These are phyloP conservation scores for Curvularia sp. DNA, from an alignment of 2,329 filamentous ascomycete species.

Conservation along the genomic window DNA sequence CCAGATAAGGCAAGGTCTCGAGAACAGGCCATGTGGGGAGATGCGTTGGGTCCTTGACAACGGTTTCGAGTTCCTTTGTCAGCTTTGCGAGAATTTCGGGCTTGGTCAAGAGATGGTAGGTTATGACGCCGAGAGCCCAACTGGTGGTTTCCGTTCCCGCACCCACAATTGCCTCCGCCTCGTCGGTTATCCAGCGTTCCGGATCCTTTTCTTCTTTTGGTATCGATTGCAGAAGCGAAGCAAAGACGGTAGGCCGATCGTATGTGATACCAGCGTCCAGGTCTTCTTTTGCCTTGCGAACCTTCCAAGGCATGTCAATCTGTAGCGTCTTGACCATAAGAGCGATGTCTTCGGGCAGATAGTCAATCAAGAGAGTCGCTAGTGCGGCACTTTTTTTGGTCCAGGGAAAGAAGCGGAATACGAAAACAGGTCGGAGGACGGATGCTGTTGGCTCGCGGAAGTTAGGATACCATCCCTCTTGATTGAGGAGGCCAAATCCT, in stretches of 20 bases:
- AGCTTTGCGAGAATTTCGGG: conserved; percentile 32
- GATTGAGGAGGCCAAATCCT: conserved; percentile 34
- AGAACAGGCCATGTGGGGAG: conserved; percentile 30
- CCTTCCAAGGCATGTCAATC: conserved; percentile 34
- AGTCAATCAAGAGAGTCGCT: conserved; percentile 27
- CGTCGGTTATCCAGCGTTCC: conserved; percentile 39
- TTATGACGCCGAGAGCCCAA: conserved; percentile 35
- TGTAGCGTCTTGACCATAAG: conserved; percentile 36
- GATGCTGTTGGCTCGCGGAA: conserved; percentile 32
- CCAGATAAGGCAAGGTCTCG: conserved; percentile 41
- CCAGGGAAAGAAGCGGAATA: conserved; percentile 37
- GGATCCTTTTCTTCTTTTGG: conserved; percentile 26
- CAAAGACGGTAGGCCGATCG: conserved; percentile 35
- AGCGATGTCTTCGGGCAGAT: conserved; percentile 29
- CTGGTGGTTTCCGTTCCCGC: conserved; percentile 48
- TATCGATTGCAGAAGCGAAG: conserved; percentile 27
- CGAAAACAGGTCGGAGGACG: conserved; percentile 29
- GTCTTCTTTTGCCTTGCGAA: conserved; percentile 31
- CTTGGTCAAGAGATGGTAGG: conserved; percentile 40
- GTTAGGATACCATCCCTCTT: conserved; percentile 36
- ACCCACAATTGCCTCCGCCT: conserved; percentile 42
- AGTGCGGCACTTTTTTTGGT: conserved; percentile 28
- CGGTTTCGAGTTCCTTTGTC: conserved; percentile 32
- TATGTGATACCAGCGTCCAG: conserved; percentile 34
- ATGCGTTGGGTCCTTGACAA: conserved; percentile 25